Evolutionary conservation across 1,284 basidiomycete species (phyloP).

Genomic region (Cutaneotrichosporon cutaneum): DNA sequence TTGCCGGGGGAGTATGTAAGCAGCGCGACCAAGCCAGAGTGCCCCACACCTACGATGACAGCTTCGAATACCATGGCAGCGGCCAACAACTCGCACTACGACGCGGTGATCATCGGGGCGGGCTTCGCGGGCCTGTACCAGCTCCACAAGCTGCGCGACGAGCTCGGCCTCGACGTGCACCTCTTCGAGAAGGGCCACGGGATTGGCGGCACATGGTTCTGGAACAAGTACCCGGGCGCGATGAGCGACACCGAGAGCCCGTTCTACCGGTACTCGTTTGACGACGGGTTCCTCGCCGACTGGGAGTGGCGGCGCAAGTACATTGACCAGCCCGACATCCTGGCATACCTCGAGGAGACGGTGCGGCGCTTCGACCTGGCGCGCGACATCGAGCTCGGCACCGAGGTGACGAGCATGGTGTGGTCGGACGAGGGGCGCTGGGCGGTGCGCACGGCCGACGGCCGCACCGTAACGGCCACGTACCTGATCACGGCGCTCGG

Average conservation of each 20-base stretch:
- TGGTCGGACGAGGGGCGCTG: slow-evolving; percentile 10
- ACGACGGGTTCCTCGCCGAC: slow-evolving; percentile 17
- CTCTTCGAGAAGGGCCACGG: slow-evolving; percentile 12
- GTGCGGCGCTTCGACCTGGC: slow-evolving; percentile 27
- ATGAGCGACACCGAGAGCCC: slow-evolving; percentile 36
- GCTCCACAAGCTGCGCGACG: slow-evolving; percentile 14
- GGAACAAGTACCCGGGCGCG: slow-evolving; percentile 30
- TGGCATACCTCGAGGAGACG: slow-evolving; percentile 30
- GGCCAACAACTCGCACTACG: not conserved
- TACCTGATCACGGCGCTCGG: slow-evolving; percentile 31
- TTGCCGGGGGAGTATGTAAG: too few species aligned
- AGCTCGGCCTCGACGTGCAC: slow-evolving; percentile 8
- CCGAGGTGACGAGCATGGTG: slow-evolving; percentile 11
- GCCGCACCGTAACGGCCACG: slow-evolving; percentile 14
- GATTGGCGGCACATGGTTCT: slow-evolving; percentile 23
- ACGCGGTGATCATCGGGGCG: slow-evolving; percentile 20
- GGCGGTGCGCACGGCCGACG: not conserved
- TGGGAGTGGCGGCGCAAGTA: slow-evolving; percentile 30
- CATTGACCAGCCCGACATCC: slow-evolving; percentile 34
- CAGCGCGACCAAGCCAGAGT: too few species aligned
- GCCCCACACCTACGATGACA: too few species aligned
- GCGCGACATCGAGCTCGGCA: slow-evolving; percentile 30
- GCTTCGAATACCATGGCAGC: too few species aligned
- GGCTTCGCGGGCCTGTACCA: slow-evolving; percentile 18
- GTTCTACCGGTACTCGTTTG: slow-evolving; percentile 32